A percentile compares a stretch with the other conserved stretches of the same genome.
These are phyloP conservation scores for Dicorynia guianensis DNA, from an alignment of 306 rosid genomes.

Conservation along the genomic window DNA sequence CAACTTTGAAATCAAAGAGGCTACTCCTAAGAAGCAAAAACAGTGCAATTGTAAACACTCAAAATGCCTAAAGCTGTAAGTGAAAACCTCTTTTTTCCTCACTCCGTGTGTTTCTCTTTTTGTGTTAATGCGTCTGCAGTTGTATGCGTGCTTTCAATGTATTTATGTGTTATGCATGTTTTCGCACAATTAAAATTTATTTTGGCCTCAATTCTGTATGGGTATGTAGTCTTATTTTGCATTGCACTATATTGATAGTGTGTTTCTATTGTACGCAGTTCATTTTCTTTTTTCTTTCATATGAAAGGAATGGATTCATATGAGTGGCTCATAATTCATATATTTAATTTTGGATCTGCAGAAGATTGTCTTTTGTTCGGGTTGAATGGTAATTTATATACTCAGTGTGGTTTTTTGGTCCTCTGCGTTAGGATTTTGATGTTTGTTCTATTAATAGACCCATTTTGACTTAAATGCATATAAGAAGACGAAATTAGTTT, in stretches of 20 bases:
- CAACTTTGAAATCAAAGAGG: conserved; percentile 73
- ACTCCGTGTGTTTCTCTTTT: not conserved
- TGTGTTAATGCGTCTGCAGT: conserved; percentile 8
- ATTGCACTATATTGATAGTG: conserved; percentile 22
- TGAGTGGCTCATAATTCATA: conserved; percentile 14
- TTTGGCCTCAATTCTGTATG: conserved; percentile 29
- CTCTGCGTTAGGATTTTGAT: not conserved
- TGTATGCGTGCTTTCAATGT: not conserved
- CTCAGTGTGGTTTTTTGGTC: conserved; percentile 1
- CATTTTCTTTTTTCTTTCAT: conserved; percentile 12
- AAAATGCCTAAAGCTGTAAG: conserved; percentile 96
- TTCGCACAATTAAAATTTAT: conserved; percentile 23
- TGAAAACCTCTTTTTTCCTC: conserved; percentile 37
- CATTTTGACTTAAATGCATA: conserved; percentile 15
- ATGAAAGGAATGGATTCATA: conserved; percentile 11
- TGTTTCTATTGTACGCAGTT: conserved; percentile 2
- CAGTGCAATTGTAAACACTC: conserved; percentile 99
- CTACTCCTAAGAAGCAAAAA: conserved; percentile 94
- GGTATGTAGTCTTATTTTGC: conserved; percentile 34
- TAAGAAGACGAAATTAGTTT: conserved; percentile 9
- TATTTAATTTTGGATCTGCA: not conserved
- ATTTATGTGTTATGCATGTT: not conserved
- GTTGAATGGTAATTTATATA: too few relatives aligned
- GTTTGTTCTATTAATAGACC: conserved; percentile 7
- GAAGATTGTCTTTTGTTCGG: not conserved